phyloP scores from a whole-genome alignment of 108 stramenopile genomes.

The Cyclotella atomus region DNA sequence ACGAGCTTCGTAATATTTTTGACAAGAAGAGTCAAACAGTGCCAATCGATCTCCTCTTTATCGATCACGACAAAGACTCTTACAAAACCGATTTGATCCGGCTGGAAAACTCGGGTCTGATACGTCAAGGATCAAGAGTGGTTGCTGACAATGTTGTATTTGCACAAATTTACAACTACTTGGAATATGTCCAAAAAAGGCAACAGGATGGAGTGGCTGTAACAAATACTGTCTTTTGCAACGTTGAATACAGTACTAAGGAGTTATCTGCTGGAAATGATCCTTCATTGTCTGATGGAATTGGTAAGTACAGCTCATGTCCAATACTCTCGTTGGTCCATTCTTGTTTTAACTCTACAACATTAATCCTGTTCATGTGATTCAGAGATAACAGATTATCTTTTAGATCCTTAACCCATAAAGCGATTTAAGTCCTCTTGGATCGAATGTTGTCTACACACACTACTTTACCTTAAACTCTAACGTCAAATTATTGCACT shows the following conservation, averaged over 20 bases:
- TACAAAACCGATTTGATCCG: constrained; percentile 75
- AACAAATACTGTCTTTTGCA: constrained; percentile 56
- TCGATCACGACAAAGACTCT: constrained; percentile 91
- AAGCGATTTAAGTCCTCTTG: not conserved
- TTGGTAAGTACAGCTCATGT: too few relatives aligned
- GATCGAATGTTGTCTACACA: not conserved
- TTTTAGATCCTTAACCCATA: constrained; percentile 25
- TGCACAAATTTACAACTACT: constrained; percentile 73
- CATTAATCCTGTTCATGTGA: not conserved
- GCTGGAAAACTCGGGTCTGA: constrained; percentile 56
- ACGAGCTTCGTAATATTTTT: constrained; percentile 20
- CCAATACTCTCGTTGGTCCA: too few relatives aligned
- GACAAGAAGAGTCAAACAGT: not conserved
- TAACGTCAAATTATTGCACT: not conserved
- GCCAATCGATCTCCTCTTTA: constrained; percentile 74
- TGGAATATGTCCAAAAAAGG: constrained; percentile 59
- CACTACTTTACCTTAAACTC: too few relatives aligned
- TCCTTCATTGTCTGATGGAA: constrained; percentile 33
- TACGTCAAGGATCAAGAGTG: constrained; percentile 61
- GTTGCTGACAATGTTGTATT: constrained; percentile 92
- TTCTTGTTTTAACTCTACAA: not conserved
- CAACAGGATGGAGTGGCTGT: constrained; percentile 56
- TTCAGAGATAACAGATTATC: constrained; percentile 48
- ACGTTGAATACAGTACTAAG: constrained; percentile 59
- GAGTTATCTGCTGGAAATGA: not conserved